Evolutionary conservation across 495 filamentous ascomycete genomes (phyloP), one percentile per base, ranked within the genome.

Genomic region (Aspergillus cristatus): DNA sequence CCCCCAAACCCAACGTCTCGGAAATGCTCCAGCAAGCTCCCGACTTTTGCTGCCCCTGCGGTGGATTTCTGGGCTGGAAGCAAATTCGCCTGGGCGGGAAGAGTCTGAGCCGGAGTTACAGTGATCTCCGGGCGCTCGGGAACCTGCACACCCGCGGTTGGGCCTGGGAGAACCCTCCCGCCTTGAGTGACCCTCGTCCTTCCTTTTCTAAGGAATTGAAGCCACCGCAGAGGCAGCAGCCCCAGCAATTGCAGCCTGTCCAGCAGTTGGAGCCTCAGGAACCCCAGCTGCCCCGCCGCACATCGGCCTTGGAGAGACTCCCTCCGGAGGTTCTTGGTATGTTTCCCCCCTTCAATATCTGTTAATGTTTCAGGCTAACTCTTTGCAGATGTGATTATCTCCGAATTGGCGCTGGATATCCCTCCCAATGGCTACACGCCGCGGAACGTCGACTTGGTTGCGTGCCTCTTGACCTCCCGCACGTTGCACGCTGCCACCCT

Each of bases 401-500:
- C 78, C 26, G 69, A 81, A 31, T 67, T 94, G 18, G 80, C 78
- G 10, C 53, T 86, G 32, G 85, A 90, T 53, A 61, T 86, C 14
- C 86, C 84, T 7, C 79, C 84, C 36, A 83, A 86, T 60, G 82
- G 81, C 28, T 75, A 86, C 43, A 74, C 79, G 2, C 75, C 83
- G 18, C 79, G 86, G 25, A 94, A 94, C 58, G 74, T 84, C 34
- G 86, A 94, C 54, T 65, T 91, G 36, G 79, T 90, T 57, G 76
- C 82, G 8, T 75, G 87, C 46, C 63, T 94, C 26, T 65, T 90
- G 20, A 78, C 85, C 8, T 91, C 84, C 1, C 76, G 74, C 45
- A 79, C 79, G 15, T 62, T 91, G 48, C 83, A 90, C 53, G 73
- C 75, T 12, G 81, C 81, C 14, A 90, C 86, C 11, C 63, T 91